These are phyloP conservation scores for Saccharum hybrid DNA, from an alignment of 202 grass and related monocot species.

Conservation along the genomic window DNA sequence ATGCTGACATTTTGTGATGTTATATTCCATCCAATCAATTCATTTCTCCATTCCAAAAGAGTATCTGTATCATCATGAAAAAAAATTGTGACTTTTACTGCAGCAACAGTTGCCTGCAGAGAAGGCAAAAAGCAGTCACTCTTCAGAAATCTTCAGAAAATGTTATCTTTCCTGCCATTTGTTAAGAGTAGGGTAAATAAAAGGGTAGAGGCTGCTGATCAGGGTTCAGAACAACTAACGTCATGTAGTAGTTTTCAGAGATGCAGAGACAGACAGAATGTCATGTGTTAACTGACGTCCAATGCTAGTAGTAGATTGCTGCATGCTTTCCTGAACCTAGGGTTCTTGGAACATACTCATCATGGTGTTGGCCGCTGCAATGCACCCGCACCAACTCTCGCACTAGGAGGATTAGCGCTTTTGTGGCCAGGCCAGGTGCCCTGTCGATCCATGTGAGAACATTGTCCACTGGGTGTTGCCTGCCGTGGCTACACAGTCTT, in stretches of 20 bases:
- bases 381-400: slow-evolving; percentile 30
- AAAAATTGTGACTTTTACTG: not conserved
- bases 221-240: not conserved
- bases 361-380: slow-evolving; percentile 41
- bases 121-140: not conserved
- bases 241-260: not conserved
- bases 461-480: slow-evolving; percentile 37
- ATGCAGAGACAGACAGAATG: not conserved
- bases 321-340: slow-evolving; percentile 11
- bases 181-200: not conserved
- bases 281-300: not conserved
- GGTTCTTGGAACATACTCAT: slow-evolving; percentile 51
- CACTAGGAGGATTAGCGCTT: slow-evolving; percentile 33
- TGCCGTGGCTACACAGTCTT: slow-evolving; percentile 40
- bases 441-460: slow-evolving; percentile 39
- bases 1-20: not conserved
- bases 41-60: slow-evolving; percentile 13
- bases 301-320: not conserved
- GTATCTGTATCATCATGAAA: not conserved
- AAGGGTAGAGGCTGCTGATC: not conserved
- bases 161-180: not conserved
- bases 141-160: not conserved
- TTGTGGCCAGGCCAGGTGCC: slow-evolving; percentile 28
- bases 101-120: not conserved
- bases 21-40: not conserved